Evolutionary conservation across 306 rosid genomes (phyloP).

Genomic region (Notholithocarpus densiflorus): DNA sequence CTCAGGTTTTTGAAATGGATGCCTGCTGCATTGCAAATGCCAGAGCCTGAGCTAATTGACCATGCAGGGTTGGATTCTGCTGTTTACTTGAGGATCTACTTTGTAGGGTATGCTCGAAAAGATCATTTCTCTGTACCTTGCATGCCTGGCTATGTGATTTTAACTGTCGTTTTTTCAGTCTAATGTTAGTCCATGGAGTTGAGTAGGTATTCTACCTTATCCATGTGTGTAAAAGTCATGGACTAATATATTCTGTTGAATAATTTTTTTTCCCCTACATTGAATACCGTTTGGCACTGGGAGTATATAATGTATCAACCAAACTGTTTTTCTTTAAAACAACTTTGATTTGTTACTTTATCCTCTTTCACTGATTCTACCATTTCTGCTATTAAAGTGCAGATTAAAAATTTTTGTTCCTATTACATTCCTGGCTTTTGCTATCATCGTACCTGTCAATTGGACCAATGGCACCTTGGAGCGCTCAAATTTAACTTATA

Average conservation of each 20-base stretch:
- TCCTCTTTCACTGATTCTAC: constrained; percentile 20
- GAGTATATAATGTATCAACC: not conserved
- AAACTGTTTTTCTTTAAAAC: not conserved
- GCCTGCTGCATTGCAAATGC: constrained; percentile 94
- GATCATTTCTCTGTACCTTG: not conserved
- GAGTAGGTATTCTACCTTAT: not conserved
- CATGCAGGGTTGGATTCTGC: constrained; percentile 97
- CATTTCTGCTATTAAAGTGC: constrained; percentile 34
- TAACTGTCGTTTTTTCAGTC: not conserved
- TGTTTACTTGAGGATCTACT: constrained; percentile 85
- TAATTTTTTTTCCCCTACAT: not conserved
- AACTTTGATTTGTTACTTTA: not conserved
- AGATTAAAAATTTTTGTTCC: constrained; percentile 94
- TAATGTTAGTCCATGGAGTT: not conserved
- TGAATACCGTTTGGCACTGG: not conserved
- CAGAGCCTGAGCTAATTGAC: constrained; percentile 86
- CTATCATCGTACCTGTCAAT: constrained; percentile 87
- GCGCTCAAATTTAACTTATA: constrained; percentile 56
- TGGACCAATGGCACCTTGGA: constrained; percentile 85
- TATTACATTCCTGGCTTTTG: constrained; percentile 67
- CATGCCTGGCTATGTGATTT: not conserved
- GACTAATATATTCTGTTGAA: not conserved
- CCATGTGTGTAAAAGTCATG: not conserved
- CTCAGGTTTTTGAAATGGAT: constrained; percentile 80
- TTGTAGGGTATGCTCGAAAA: constrained; percentile 61